Percentiles rank a stretch among this genome's conserved stretches.
These are phyloP conservation scores for Platanthera zijinensis DNA, from an alignment of 106 monocot species.

Conservation along the genomic window DNA sequence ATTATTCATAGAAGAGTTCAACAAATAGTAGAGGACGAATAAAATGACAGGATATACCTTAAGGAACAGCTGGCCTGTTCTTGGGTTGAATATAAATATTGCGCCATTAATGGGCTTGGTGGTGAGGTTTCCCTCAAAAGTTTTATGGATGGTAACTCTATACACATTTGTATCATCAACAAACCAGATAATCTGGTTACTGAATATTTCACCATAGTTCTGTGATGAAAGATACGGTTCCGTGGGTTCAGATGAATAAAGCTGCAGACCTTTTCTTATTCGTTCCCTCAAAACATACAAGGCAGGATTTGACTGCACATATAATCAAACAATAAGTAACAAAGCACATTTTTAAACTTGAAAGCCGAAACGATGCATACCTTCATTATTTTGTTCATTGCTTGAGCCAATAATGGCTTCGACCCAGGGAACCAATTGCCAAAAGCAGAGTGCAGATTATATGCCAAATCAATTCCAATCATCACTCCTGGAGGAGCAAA, in stretches of 20 bases:
- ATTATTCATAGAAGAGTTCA: neutral
- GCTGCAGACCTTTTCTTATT: constrained; percentile 94
- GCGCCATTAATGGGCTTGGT: constrained; percentile 99
- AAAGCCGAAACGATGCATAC: constrained; percentile 25
- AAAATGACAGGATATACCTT: constrained; percentile 37
- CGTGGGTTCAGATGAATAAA: constrained; percentile 99
- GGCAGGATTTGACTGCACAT: constrained; percentile 89
- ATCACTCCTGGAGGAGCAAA: constrained; percentile 57
- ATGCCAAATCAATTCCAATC: constrained; percentile 97
- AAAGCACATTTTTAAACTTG: neutral
- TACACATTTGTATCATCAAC: constrained; percentile 99
- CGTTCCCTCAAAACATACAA: constrained; percentile 94
- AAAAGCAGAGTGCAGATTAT: constrained; percentile 99
- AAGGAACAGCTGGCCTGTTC: constrained; percentile 93
- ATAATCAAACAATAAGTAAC: constrained; percentile 8
- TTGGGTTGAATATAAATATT: constrained; percentile 97
- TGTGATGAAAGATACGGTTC: constrained; percentile 98
- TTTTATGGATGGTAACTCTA: constrained; percentile 96
- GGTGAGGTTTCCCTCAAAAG: constrained; percentile 98
- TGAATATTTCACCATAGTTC: constrained; percentile 99
- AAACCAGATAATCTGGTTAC: constrained; percentile 99
- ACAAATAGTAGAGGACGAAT: neutral
- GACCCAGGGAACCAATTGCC: constrained; percentile 99
- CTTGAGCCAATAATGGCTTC: constrained; percentile 92
- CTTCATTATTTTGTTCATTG: constrained; percentile 99